Percentiles rank a stretch among this genome's conserved stretches.
phyloP scores from a whole-genome alignment of 192 early-diverging fungal genomes.

The Coemansia pectinata region DNA sequence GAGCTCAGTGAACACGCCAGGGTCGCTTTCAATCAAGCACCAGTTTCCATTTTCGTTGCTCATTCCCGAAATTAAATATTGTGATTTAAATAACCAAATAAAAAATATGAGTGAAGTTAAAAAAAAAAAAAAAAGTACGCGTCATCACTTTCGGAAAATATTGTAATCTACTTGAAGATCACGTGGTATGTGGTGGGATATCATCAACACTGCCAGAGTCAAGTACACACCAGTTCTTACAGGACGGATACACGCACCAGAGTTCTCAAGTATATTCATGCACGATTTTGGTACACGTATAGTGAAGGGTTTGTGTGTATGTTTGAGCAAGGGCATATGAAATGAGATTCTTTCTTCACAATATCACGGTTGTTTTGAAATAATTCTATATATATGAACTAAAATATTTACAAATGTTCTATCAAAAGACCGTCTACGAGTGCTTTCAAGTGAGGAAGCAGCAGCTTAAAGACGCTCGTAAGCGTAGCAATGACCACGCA shows the following conservation, averaged over 20 bases:
- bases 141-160: background rate
- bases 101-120: background rate
- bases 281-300: too few species aligned
- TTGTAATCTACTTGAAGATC: too few species aligned
- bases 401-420: conserved; percentile 18
- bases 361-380: background rate
- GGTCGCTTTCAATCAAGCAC: conserved; percentile 88
- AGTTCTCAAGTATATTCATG: too few species aligned
- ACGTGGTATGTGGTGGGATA: too few species aligned
- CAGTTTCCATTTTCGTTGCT: conserved; percentile 66
- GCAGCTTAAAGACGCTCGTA: conserved; percentile 59
- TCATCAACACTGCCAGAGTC: too few species aligned
- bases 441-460: conserved; percentile 35
- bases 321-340: too few species aligned
- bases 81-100: background rate
- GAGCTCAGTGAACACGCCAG: conserved; percentile 84
- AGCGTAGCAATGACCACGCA: conserved; percentile 64
- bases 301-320: too few species aligned
- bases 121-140: background rate
- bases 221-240: too few species aligned
- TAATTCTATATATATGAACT: background rate
- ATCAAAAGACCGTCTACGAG: conserved; percentile 27
- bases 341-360: background rate
- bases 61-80: conserved; percentile 20
- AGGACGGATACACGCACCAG: too few species aligned